Evolutionary conservation across 441 rosid genomes (phyloP).

Genomic region (Bruguiera hainesii): DNA sequence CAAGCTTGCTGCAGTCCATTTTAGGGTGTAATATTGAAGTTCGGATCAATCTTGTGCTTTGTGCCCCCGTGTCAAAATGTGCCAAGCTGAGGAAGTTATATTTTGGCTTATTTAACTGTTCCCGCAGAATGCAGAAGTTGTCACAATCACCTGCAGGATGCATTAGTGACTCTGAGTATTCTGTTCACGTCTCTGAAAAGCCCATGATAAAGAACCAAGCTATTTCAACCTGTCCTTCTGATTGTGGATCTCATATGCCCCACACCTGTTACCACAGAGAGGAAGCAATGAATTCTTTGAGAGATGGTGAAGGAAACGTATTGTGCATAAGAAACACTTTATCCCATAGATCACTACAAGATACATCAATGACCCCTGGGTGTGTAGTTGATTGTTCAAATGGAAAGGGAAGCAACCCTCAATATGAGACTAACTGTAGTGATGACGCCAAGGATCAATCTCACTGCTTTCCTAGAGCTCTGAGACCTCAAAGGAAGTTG

Average conservation of each 20-base stretch:
- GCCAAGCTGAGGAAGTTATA: slow-evolving; percentile 50
- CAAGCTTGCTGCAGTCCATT: slow-evolving; percentile 70
- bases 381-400: slow-evolving; percentile 27
- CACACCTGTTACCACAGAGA: slow-evolving; percentile 26
- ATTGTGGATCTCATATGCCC: slow-evolving; percentile 33
- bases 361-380: slow-evolving; percentile 22
- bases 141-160: slow-evolving; percentile 35
- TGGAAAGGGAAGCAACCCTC: slow-evolving; percentile 23
- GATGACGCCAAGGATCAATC: slow-evolving; percentile 34
- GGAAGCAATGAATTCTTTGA: slow-evolving; percentile 46
- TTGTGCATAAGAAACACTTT: slow-evolving; percentile 46
- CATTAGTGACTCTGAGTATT: slow-evolving; percentile 41
- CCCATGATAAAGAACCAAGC: slow-evolving; percentile 31
- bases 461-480: slow-evolving; percentile 40
- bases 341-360: slow-evolving; percentile 37
- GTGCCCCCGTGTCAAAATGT: slow-evolving; percentile 45
- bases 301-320: slow-evolving; percentile 74
- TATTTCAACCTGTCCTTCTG: slow-evolving; percentile 31
- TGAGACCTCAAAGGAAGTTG: slow-evolving; percentile 32
- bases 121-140: slow-evolving; percentile 50
- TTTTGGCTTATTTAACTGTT: slow-evolving; percentile 70
- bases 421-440: slow-evolving; percentile 16
- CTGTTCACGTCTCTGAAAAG: slow-evolving; percentile 42
- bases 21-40: slow-evolving; percentile 90
- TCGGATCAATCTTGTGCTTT: slow-evolving; percentile 55